Evolutionary conservation across 495 filamentous ascomycete genomes (phyloP).

Genomic region (Annulohypoxylon nitens): DNA sequence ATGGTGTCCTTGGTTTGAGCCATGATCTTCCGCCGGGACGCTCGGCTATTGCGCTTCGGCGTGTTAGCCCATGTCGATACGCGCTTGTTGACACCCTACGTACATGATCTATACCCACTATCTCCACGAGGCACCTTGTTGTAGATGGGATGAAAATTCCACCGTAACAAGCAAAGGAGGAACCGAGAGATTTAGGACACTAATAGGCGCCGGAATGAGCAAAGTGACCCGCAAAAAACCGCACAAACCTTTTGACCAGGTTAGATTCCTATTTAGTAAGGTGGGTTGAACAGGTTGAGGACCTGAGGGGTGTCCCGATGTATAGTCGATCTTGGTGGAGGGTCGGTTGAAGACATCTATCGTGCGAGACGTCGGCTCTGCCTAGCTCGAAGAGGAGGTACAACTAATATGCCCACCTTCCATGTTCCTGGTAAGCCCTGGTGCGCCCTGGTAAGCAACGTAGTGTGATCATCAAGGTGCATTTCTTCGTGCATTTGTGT

Average conservation of each 20-base stretch:
- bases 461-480: conserved; percentile 38
- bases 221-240: conserved; percentile 30
- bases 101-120: conserved; percentile 30
- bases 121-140: conserved; percentile 26
- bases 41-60: conserved; percentile 39
- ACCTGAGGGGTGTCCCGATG: conserved; percentile 15
- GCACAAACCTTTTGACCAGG: conserved; percentile 31
- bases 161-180: conserved; percentile 9
- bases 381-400: not conserved
- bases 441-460: conserved; percentile 22
- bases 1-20: conserved; percentile 48
- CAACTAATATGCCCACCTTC: conserved; percentile 8
- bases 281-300: not conserved
- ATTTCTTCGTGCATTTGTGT: conserved; percentile 14
- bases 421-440: conserved; percentile 28
- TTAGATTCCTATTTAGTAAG: not conserved
- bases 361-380: not conserved
- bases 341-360: conserved; percentile 10
- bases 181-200: conserved; percentile 14
- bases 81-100: conserved; percentile 44
- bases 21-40: conserved; percentile 36
- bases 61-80: conserved; percentile 44
- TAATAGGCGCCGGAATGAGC: conserved; percentile 44
- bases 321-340: conserved; percentile 38
- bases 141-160: conserved; percentile 20